Base-by-base conservation (phyloP, 2,329 filamentous ascomycete species). In the Chaetomiaceae sp. region DNA sequence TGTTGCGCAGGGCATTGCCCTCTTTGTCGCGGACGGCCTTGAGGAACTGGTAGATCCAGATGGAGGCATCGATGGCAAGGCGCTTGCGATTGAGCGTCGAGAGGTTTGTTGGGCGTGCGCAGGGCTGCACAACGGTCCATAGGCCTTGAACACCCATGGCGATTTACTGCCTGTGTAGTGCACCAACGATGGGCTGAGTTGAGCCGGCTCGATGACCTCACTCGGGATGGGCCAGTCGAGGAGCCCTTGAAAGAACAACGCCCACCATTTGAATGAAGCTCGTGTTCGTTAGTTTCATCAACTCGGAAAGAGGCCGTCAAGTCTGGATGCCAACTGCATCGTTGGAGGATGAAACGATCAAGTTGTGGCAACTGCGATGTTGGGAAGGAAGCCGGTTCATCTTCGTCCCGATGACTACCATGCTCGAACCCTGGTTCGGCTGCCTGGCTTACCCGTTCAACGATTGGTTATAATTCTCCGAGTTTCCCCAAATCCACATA, bases 41-140 rank as follows among this genome's bases (percentile, higher is more conserved):
- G 64, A 99, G 83, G 66, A 99, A 99, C 67, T 99, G 94, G 77
- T 99, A 99, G 64, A 99, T 97, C 94, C 94, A 99, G 68, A 99
- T 99, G 11, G 91, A 96, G 54, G 95, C 94, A 73, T 99, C 94
- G 61, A 99, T 90, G 42, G 94, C 95, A 45, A 99, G 86, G 14
- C 94, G 90, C 73, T 96, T 96, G 62, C 88, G 89, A 70, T 97
- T 97, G 56, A 99, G 84, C 13, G 92, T 96, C 64, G 95, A 91
- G 63, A 99, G 86, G 70, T 96, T 96, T 58, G 95, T 95, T 18
- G 94, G 95, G 33, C 94, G 87, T 43, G 94, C 94, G 67, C 90
- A 96, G 41, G 94, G 94, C 72, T 96, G 89, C 60, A 97, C 78
- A 48, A 99, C 90, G 58, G 89, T 92, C 94, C 94, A 99, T 60